These are phyloP conservation scores for Crotalaria pallida DNA, from an alignment of 306 rosid genomes.

Conservation along the genomic window DNA sequence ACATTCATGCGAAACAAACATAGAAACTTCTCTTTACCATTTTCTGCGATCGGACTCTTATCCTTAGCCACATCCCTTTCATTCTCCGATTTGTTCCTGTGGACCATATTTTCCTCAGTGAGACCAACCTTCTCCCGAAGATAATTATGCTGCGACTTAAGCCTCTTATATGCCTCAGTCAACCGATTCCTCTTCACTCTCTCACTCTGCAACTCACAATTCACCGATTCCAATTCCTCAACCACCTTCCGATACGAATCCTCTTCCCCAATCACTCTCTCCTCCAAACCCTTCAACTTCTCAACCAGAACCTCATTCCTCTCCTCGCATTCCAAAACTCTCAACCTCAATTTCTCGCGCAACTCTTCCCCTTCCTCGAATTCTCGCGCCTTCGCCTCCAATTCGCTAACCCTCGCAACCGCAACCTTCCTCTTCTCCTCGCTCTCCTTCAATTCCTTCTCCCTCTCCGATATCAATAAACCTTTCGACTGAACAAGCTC, in stretches of 20 bases:
- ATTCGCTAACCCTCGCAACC: conserved; percentile 18
- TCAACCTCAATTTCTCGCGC: conserved; percentile 21
- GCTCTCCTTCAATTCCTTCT: conserved; percentile 31
- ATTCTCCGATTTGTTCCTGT: conserved; percentile 23
- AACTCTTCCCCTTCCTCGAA: conserved; percentile 33
- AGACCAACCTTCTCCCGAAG: conserved; percentile 60
- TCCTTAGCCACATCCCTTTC: conserved; percentile 31
- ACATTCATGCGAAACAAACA: neutral
- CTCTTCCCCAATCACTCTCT: conserved; percentile 32
- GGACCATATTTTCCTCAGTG: conserved; percentile 44
- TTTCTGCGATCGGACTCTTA: conserved; percentile 34
- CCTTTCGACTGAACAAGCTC: conserved; percentile 39
- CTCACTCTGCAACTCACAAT: conserved; percentile 44
- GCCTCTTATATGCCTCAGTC: conserved; percentile 51
- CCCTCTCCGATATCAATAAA: conserved; percentile 23
- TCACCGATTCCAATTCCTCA: conserved; percentile 32
- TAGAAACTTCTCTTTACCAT: conserved; percentile 30
- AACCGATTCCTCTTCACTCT: conserved; percentile 33
- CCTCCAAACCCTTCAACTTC: conserved; percentile 33
- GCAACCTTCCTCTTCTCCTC: conserved; percentile 38
- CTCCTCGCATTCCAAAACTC: conserved; percentile 30
- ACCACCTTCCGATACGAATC: conserved; percentile 23
- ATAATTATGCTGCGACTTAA: conserved; percentile 63
- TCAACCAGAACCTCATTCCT: conserved; percentile 37
- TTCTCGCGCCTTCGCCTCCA: conserved; percentile 37